Evolutionary conservation across 2,329 filamentous ascomycete genomes (phyloP).

Genomic region (Fusarium agapanthi): DNA sequence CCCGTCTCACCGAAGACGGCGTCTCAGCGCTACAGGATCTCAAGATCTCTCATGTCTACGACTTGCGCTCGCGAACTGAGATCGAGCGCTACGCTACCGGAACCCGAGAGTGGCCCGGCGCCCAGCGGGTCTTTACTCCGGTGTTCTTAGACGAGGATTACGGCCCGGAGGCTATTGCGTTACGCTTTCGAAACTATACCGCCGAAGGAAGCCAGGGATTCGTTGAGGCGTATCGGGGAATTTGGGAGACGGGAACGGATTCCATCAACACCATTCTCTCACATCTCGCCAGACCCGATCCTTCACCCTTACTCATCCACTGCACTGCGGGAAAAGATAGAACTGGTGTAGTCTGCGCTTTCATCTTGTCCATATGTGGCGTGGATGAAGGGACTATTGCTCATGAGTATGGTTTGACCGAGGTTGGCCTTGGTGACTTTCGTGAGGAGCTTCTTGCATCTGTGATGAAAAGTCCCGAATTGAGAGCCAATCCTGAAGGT

Average conservation of each 20-base stretch:
- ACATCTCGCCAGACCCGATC: slow-evolving; percentile 59
- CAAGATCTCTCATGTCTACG: slow-evolving; percentile 72
- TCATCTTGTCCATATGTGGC: slow-evolving; percentile 71
- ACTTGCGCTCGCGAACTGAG: slow-evolving; percentile 71
- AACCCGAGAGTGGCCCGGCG: slow-evolving; percentile 50
- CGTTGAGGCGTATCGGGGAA: slow-evolving; percentile 69
- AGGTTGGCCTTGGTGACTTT: slow-evolving; percentile 65
- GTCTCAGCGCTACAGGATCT: slow-evolving; percentile 60
- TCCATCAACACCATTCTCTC: slow-evolving; percentile 63
- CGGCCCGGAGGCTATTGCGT: slow-evolving; percentile 68
- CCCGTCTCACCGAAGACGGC: slow-evolving; percentile 63
- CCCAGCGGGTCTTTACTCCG: slow-evolving; percentile 64
- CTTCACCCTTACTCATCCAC: slow-evolving; percentile 69
- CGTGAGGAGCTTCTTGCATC: slow-evolving; percentile 60
- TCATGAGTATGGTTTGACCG: slow-evolving; percentile 74
- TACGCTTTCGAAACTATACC: slow-evolving; percentile 69
- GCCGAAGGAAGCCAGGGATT: slow-evolving; percentile 66
- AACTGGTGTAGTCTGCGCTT: slow-evolving; percentile 74
- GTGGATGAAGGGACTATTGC: slow-evolving; percentile 68
- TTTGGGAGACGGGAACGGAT: slow-evolving; percentile 61
- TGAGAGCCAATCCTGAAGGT: slow-evolving; percentile 56
- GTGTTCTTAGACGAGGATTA: slow-evolving; percentile 72
- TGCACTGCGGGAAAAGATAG: slow-evolving; percentile 83
- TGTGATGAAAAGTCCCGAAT: slow-evolving; percentile 59
- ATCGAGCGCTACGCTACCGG: slow-evolving; percentile 55